These are phyloP conservation scores for Juglanconis oblonga DNA, from an alignment of 2,329 filamentous ascomycete genomes.

Conservation along the genomic window DNA sequence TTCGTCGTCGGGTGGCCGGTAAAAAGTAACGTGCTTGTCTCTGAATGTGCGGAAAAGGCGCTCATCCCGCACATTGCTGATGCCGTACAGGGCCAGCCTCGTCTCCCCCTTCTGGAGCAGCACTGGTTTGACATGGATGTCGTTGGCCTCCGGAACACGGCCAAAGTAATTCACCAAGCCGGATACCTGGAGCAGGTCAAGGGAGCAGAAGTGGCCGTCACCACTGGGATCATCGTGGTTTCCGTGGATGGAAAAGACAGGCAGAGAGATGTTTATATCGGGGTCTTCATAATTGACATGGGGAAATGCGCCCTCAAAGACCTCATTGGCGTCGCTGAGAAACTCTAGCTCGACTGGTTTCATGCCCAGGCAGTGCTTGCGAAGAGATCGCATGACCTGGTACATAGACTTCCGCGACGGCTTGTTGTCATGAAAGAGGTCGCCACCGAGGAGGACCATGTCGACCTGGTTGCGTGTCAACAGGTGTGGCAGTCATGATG, in stretches of 20 bases:
- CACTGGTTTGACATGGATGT: conserved; percentile 88
- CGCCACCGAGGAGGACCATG: conserved; percentile 92
- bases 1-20: conserved; percentile 74
- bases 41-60: conserved; percentile 90
- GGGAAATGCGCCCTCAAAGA: conserved; percentile 84
- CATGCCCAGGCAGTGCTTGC: conserved; percentile 90
- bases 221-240: conserved; percentile 99
- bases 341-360: conserved; percentile 95
- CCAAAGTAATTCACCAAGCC: conserved; percentile 96
- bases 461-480: conserved; percentile 57
- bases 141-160: conserved; percentile 85
- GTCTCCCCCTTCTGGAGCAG: conserved; percentile 90
- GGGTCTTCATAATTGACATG: conserved; percentile 98
- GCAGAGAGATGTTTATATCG: conserved; percentile 95
- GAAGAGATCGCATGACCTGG: conserved; percentile 91
- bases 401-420: conserved; percentile 94
- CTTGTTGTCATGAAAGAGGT: conserved; percentile 98
- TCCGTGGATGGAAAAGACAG: conserved; percentile 96
- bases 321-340: conserved; percentile 86
- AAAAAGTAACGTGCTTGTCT: conserved; percentile 93
- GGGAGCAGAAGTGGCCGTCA: conserved; percentile 84
- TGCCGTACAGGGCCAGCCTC: conserved; percentile 86
- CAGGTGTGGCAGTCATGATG: neutral
- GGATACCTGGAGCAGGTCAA: conserved; percentile 87
- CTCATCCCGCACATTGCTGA: conserved; percentile 96